Evolutionary conservation across 371 early-diverging fungal species (phyloP), one percentile per base, ranked within the genome.

Genomic region (Mucor circinelloides): DNA sequence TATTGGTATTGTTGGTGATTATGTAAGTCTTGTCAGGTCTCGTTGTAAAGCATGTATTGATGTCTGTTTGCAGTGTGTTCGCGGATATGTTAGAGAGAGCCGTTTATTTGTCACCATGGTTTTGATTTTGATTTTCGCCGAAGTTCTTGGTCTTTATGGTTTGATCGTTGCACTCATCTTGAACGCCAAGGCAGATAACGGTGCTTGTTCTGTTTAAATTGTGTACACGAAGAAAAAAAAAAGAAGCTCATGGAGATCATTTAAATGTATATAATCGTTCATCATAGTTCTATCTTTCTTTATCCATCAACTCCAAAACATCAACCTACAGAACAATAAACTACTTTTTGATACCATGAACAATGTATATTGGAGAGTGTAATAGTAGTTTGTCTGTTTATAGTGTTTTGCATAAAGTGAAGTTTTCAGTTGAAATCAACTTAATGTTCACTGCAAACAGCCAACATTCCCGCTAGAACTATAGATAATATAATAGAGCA

Each of bases 91-190:
- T 60, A 93, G 94, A 78, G 92, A 94, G 80, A 90, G 90, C 44
- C 82, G 91, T 54, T 78, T 94, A 54, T 95, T 90, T 64, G 93
- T 94, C 19, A 88, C 91, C 52, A 91, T 94, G 91, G 85, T 86
- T 69, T 84, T 95, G 60, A 93, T 95, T 66, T 89, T 95, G 61
- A 95, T 95, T 92, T 95, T 95, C 76, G 96, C 95, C 46, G 96
- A 95, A 85, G 96, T 95, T 30, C 79, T 95, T 79, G 96, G 94
- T 72, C 87, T 95, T 63, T 95, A 95, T 68, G 96, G 96, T 40
- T 82, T 93, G 44, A 94, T 95, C 71, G 92, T 94, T 38, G 94
- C 91, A 15, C 85, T 95, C 63, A 94, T 95, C 65, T 71, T 93
- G 58, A 91, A 91, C 67, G 88, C 93, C 64, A 92, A 91, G 78